Conservation (phyloP, 768 basidiomycete species). For the Tephrocybe sp. region DNA sequence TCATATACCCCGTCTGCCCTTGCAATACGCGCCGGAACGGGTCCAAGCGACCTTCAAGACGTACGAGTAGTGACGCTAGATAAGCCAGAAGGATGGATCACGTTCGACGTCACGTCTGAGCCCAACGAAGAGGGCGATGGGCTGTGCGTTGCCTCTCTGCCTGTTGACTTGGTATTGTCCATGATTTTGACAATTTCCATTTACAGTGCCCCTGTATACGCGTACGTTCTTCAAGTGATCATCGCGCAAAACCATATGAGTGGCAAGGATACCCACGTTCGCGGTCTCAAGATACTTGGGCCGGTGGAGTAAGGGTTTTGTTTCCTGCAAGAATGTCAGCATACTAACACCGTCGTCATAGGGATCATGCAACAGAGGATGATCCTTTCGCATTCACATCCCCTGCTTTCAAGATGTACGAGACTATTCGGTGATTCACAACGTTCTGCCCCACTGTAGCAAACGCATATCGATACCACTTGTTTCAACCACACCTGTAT, state of each 20-base stretch:
- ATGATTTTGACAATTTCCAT: conserved; percentile 1
- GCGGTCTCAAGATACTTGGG: conserved; percentile 86
- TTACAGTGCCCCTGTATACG: conserved; percentile 79
- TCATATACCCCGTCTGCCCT: conserved; percentile 96
- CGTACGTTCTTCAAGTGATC: conserved; percentile 89
- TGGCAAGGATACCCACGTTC: conserved; percentile 97
- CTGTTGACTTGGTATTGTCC: neutral
- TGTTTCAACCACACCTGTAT: neutral
- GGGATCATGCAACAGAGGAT: conserved; percentile 52
- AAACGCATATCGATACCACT: neutral
- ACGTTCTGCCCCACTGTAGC: neutral
- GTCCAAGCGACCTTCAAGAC: conserved; percentile 90
- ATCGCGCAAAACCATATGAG: conserved; percentile 95
- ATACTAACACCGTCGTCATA: too few species aligned
- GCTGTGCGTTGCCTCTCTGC: conserved; percentile 50
- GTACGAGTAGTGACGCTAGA: conserved; percentile 82
- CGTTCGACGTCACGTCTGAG: conserved; percentile 81
- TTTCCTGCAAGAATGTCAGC: too few species aligned
- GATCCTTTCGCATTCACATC: conserved; percentile 75
- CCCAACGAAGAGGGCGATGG: conserved; percentile 77
- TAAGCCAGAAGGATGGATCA: conserved; percentile 94
- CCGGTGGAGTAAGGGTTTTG: conserved; percentile 63
- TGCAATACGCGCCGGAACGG: conserved; percentile 89
- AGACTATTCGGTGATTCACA: conserved; percentile 61
- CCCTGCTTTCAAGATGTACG: conserved; percentile 69